These are phyloP conservation scores for Erodium trifolium DNA, from an alignment of 441 rosid genomes.

Conservation along the genomic window DNA sequence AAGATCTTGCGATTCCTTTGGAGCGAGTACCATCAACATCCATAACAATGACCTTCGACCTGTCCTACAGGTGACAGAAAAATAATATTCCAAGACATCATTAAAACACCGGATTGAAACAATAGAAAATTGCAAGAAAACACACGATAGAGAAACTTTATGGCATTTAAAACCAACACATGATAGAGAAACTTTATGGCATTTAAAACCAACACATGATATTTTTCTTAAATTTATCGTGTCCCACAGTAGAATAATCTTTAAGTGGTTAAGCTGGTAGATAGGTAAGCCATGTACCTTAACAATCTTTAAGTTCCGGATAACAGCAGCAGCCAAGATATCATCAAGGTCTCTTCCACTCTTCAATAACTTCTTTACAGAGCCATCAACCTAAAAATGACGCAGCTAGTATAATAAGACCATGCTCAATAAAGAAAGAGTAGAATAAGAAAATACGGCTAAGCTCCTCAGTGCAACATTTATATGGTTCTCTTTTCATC, in stretches of 20 bases:
- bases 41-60: conserved; percentile 87
- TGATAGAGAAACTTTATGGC: neutral
- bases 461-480: conserved; percentile 11
- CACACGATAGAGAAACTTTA: neutral
- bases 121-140: conserved; percentile 2
- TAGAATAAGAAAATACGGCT: conserved; percentile 9
- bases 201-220: neutral
- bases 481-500: conserved; percentile 7
- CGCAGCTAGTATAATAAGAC: conserved; percentile 18
- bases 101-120: neutral
- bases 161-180: neutral
- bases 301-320: conserved; percentile 70
- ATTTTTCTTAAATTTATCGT: neutral
- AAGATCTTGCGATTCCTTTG: conserved; percentile 85
- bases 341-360: conserved; percentile 70
- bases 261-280: conserved; percentile 5
- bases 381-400: conserved; percentile 49
- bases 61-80: conserved; percentile 71
- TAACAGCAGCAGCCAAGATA: conserved; percentile 53
- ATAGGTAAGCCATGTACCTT: conserved; percentile 36
- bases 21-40: conserved; percentile 83
- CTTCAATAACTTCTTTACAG: conserved; percentile 50
- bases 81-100: conserved; percentile 28
- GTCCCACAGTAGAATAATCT: neutral
- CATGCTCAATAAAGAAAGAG: conserved; percentile 6